Base-by-base conservation (phyloP, 139 green algal species). In the Chlorella sp. region DNA sequence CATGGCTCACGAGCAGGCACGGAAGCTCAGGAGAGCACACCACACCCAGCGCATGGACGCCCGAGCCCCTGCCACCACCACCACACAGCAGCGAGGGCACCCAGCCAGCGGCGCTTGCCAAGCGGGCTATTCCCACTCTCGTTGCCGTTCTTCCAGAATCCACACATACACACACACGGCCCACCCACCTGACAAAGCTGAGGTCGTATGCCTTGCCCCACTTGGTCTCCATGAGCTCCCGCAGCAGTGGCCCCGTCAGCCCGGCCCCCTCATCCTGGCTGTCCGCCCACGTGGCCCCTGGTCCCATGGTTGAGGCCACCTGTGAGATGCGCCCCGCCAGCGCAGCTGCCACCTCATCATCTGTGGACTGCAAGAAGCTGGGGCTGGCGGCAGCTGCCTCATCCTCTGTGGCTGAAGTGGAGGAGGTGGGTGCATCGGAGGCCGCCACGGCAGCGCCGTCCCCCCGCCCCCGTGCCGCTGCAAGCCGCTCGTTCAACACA, bases 151-250 rank as follows among this genome's bases (percentile, higher is more conserved):
- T n/a, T n/a, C n/a, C n/a, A n/a, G n/a, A n/a, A n/a, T n/a, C n/a
- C n/a, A n/a, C n/a, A n/a, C n/a, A n/a, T n/a, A n/a, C n/a, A 81
- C 24, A 34, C 36, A 81, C 34, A 16, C 30, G 34, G 11, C 75
- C 22, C 36, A 66, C 79, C 32, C 79, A 64, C 36, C 89, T 86
- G 34, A 94, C 89, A 64, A 94, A 92, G 22, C 85, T 83, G 2
- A 94, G 73, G 48, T 94, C 92, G 48, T 92, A 89, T 2, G 78
- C 48, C 69, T 90, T 90, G 68, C 86, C 92, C 60, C 89, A 93
- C 82, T 93, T 93, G 1, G 18, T 19, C 1, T 88, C 37, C 0
- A 94, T 68, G 16, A 91, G 73, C 36, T 84, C 64, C 15, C 64
- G n/a, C 68, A 94, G 83, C 66, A 80, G 78, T 32, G 34, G 40